Base-by-base conservation (phyloP, 2,329 filamentous ascomycete genomes). In the Alternaria brassicicola region DNA sequence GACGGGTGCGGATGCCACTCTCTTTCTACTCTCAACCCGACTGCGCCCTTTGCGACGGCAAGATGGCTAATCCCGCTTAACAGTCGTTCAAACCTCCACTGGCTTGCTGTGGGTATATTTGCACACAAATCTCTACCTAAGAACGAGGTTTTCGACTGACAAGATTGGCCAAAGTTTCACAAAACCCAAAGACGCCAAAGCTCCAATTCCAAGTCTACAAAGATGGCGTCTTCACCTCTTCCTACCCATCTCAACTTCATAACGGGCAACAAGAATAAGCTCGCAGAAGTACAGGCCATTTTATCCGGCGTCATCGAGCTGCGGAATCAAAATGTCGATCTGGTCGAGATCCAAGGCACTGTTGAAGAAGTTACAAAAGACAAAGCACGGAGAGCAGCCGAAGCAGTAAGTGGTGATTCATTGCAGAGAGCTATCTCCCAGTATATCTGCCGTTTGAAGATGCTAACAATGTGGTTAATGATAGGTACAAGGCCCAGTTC, bases 201-300 rank as follows among this genome's bases (percentile, higher is more conserved):
- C 19, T 23, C 23, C 21, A 17, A 4, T 46, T 10, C 1, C 30
- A 46, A 10, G 1, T 31, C 13, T 17, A 21, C 25, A 26, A 60
- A 54, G 7, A 67, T 66, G 65, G 42, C 66, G 21, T 59, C 64
- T 5, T 51, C 67, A 25, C 39, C 54, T 12, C 57, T 67, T 10
- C 77, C 80, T 41, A 81, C 82, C 65, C 79, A 83, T 63, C 81
- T 99, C 65, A 93, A 96, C 79, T 99, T 99, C 82, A 96, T 99
- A 75, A 98, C 94, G 2, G 91, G 94, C 78, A 99, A 99, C 80
- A 88, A 89, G 73, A 96, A 97, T 82, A 99, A 99, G 82, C 85
- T 99, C 55, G 82, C 84, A 56, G 95, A 99, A 81, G 71, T 97
- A 66, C 88, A 91, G 78, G 89, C 90, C 17, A 97, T 99, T 68